Evolutionary conservation across 441 rosid genomes (phyloP).

Genomic region (Flueggea neowawraea): DNA sequence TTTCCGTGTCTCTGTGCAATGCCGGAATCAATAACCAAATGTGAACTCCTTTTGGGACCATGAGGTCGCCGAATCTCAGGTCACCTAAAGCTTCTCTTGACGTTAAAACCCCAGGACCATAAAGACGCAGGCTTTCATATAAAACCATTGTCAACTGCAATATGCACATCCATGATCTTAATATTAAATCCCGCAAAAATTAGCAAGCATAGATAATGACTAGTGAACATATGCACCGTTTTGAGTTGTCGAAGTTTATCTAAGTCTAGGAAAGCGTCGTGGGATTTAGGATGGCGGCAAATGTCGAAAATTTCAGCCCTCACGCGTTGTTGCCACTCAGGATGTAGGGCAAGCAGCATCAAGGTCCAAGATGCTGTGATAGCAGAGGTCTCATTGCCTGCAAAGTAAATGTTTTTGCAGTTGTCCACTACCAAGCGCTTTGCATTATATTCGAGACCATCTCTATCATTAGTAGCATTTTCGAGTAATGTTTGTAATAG

Average conservation of each 20-base stretch:
- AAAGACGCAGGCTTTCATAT: conserved; percentile 31
- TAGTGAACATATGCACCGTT: conserved; percentile 13
- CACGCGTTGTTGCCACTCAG: conserved; percentile 36
- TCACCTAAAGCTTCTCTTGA: conserved; percentile 27
- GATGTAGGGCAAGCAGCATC: conserved; percentile 31
- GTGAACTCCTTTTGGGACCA: conserved; percentile 25
- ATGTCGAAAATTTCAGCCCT: conserved; percentile 18
- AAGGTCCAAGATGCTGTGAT: conserved; percentile 25
- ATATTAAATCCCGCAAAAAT: not conserved
- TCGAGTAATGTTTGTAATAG: conserved; percentile 29
- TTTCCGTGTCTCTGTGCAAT: conserved; percentile 22
- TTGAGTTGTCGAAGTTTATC: conserved; percentile 27
- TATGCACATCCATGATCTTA: not conserved
- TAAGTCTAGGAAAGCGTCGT: conserved; percentile 7
- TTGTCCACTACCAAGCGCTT: conserved; percentile 26
- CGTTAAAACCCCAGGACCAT: conserved; percentile 15
- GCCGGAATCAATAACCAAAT: conserved; percentile 18
- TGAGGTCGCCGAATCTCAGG: conserved; percentile 15
- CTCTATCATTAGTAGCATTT: conserved; percentile 1
- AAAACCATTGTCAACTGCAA: conserved; percentile 27
- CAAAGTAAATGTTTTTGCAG: conserved; percentile 36
- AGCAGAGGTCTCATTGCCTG: conserved; percentile 32
- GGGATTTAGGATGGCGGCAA: not conserved
- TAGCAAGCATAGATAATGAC: not conserved
- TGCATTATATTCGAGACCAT: not conserved